Evolutionary conservation across 805 yeast species (phyloP).

Genomic region (Trichomonascus vanleenenianus): DNA sequence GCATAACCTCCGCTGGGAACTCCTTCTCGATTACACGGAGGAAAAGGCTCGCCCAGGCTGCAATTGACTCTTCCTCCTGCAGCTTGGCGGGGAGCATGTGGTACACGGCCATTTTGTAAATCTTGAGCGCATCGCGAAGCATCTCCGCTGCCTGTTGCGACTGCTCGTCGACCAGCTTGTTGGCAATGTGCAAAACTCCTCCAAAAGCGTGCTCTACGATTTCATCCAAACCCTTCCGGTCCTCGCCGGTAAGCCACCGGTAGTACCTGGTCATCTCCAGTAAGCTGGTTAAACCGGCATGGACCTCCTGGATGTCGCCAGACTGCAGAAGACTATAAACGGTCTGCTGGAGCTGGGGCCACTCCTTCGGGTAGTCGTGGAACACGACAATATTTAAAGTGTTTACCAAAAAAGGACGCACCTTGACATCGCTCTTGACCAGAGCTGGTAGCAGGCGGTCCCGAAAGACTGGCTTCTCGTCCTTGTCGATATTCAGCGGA

Average conservation of each 20-base stretch:
- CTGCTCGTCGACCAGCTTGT: constrained; percentile 38
- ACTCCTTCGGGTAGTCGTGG: constrained; percentile 42
- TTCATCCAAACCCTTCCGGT: constrained; percentile 44
- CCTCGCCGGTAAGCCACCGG: constrained; percentile 60
- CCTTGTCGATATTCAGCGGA: constrained; percentile 42
- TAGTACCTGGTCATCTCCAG: constrained; percentile 62
- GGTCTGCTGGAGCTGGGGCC: constrained; percentile 47
- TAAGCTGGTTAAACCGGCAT: constrained; percentile 65
- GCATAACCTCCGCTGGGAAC: constrained; percentile 46
- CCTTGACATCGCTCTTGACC: constrained; percentile 37
- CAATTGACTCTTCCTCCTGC: constrained; percentile 44
- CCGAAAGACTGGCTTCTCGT: constrained; percentile 68
- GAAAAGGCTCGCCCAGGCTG: constrained; percentile 72
- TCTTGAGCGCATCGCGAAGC: constrained; percentile 63
- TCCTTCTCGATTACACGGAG: constrained; percentile 54
- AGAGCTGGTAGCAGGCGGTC: constrained; percentile 62
- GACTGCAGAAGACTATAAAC: constrained; percentile 40
- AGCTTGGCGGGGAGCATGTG: constrained; percentile 62
- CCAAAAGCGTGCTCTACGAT: constrained; percentile 57
- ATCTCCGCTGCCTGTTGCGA: constrained; percentile 56
- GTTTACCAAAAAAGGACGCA: constrained; percentile 37
- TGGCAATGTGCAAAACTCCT: constrained; percentile 56
- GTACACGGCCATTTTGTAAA: constrained; percentile 64
- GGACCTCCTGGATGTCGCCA: constrained; percentile 39
- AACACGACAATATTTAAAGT: constrained; percentile 44